These are phyloP conservation scores for Zygoascus biomembranicola DNA, from an alignment of 805 yeast species.

Conservation along the genomic window DNA sequence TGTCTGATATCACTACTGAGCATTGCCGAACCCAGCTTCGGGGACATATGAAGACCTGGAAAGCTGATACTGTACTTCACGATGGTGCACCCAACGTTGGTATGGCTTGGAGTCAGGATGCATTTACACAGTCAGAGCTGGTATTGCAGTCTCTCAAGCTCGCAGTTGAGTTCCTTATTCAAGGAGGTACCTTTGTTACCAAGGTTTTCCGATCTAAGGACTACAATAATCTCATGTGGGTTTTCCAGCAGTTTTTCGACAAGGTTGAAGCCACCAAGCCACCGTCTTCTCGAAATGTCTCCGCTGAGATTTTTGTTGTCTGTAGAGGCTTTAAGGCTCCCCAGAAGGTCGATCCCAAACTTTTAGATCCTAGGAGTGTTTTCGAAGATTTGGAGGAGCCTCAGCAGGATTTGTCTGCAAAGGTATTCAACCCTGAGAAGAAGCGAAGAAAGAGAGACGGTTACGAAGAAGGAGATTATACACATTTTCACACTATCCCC, in stretches of 20 bases:
- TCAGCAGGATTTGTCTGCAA: slow-evolving; percentile 66
- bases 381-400: slow-evolving; percentile 77
- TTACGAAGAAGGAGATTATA: slow-evolving; percentile 88
- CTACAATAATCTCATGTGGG: slow-evolving; percentile 96
- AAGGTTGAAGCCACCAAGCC: slow-evolving; percentile 99
- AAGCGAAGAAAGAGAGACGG: slow-evolving; percentile 89
- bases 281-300: slow-evolving; percentile 96
- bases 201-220: slow-evolving; percentile 98
- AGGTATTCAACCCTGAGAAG: slow-evolving; percentile 89
- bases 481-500: slow-evolving; percentile 59
- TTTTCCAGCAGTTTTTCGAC: slow-evolving; percentile 89
- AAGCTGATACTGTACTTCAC: slow-evolving; percentile 94
- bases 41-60: slow-evolving; percentile 97
- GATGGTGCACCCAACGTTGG: slow-evolving; percentile 99
- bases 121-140: slow-evolving; percentile 94
- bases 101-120: slow-evolving; percentile 99
- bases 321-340: slow-evolving; percentile 97
- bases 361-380: slow-evolving; percentile 85
- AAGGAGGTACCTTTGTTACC: slow-evolving; percentile 94
- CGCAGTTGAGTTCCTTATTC: slow-evolving; percentile 85
- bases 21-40: slow-evolving; percentile 92
- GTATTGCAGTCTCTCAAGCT: slow-evolving; percentile 87
- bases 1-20: slow-evolving; percentile 95
- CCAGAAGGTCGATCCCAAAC: slow-evolving; percentile 83
- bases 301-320: slow-evolving; percentile 97